Base-by-base conservation (phyloP, 441 rosid genomes). In the Daphne laureola region DNA sequence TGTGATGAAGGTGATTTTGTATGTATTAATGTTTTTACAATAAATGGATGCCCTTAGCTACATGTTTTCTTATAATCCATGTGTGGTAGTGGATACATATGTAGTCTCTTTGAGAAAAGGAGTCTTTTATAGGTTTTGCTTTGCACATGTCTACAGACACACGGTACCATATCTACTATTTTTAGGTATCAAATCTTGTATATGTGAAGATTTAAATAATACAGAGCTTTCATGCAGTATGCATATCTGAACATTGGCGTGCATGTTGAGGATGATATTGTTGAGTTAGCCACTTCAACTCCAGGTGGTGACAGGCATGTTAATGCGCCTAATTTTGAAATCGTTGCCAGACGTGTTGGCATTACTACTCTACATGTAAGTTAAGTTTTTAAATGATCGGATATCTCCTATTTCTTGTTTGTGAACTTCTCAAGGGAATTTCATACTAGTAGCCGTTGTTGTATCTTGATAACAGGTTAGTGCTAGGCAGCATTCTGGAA, bases 351-450 rank as follows among this genome's bases (percentile, higher is more conserved):
- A 75, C 71, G 67, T 64, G 81, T 89, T 35, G 98, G 98, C 56
- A 59, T 87, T 59, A 89, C 98, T 48, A 80, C 78, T 64, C 80
- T 93, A 60, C 74, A 77, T 77, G 98, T 93, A 71, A 59, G 95
- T 75, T 64, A 53, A 40, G 41, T 21, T 64, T 53, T 38, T 35
- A 40, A 31, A 31, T 4, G 38, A 31, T 31, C 7, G 38, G 38
- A 14, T 57, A 4, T 59, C 27, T 58, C 52, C 23, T 46, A 35
- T 48, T 60, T 53, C 41, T 14, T 21, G 35, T n/a, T 45, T 52
- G 43, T 41, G n/a, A 41, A 8, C 58, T 31, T 51, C 49, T 48
- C 27, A n/a, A 16, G 44, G 27, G 14, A 14, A 23, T 56, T 59
- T 58, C 55, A 62, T 48, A 53, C 43, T 31, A 63, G 25, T 21